Conservation (phyloP, 75 land plant genomes). For the Ceratopteris richardii region DNA sequence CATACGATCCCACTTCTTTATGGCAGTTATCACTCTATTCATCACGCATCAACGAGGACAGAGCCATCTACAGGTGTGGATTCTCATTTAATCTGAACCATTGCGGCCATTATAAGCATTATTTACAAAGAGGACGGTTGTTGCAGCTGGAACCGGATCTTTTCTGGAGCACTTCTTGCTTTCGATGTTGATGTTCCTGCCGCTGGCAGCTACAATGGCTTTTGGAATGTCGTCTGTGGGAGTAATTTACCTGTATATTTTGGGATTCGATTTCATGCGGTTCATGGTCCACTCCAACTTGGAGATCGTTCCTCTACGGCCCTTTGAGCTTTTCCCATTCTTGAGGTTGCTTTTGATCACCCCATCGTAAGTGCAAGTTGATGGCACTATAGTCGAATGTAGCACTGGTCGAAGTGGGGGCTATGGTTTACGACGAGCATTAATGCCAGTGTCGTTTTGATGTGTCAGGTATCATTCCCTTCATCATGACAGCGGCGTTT, state of each 20-base stretch:
- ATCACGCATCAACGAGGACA: conserved; percentile 24
- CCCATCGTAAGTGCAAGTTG: not conserved
- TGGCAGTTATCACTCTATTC: conserved; percentile 18
- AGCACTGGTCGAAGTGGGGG: not conserved
- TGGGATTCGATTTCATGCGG: conserved; percentile 20
- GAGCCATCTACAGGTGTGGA: conserved; percentile 34
- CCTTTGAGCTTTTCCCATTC: conserved; percentile 14
- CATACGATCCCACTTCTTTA: no score
- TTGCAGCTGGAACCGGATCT: conserved; percentile 22
- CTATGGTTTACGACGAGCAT: not conserved
- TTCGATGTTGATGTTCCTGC: conserved; percentile 13
- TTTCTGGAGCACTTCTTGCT: conserved; percentile 27
- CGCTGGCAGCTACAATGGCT: conserved; percentile 14
- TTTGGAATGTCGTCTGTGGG: conserved; percentile 15
- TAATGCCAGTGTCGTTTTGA: not conserved
- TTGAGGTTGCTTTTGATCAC: conserved; percentile 16
- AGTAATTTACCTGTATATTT: conserved; percentile 26
- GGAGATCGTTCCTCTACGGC: conserved; percentile 24
- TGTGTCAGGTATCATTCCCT: conserved; percentile 35
- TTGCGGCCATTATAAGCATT: not conserved
- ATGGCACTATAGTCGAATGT: not conserved
- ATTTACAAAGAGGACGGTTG: not conserved
- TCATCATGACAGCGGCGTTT: conserved; percentile 23
- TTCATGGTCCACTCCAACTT: conserved; percentile 25
- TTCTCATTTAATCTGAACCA: not conserved